These are phyloP conservation scores for Dalbergia oliveri DNA, from an alignment of 306 rosid species.

Conservation along the genomic window DNA sequence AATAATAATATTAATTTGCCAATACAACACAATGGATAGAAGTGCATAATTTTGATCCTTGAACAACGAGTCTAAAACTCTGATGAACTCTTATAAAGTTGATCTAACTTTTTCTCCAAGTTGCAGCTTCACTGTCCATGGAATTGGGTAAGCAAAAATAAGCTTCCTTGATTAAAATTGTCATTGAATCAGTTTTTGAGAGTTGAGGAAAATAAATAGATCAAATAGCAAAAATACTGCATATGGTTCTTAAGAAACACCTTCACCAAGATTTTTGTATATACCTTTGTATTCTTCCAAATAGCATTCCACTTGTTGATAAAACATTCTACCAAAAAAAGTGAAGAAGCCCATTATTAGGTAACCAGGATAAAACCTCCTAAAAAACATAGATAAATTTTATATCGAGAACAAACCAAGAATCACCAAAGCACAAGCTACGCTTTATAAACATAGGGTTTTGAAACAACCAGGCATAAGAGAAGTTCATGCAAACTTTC, in stretches of 20 bases:
- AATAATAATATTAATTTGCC: no score
- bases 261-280: constrained; percentile 91
- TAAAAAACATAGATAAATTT: constrained; percentile 28
- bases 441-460: constrained; percentile 91
- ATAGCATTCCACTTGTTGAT: constrained; percentile 96
- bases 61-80: no score
- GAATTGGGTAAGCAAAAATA: no score
- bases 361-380: constrained; percentile 36
- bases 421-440: constrained; percentile 97
- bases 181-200: constrained; percentile 37
- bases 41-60: no score
- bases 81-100: no score
- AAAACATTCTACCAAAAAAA: constrained; percentile 76
- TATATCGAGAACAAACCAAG: constrained; percentile 52
- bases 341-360: constrained; percentile 31
- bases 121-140: no score
- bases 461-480: constrained; percentile 61
- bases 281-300: constrained; percentile 90
- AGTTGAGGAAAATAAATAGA: constrained; percentile 13
- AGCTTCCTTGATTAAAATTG: constrained; percentile 57
- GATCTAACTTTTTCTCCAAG: no score
- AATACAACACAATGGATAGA: no score
- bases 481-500: constrained; percentile 56
- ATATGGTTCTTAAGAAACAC: constrained; percentile 43
- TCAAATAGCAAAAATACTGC: constrained; percentile 26